Base-by-base conservation (phyloP, 1,284 basidiomycete genomes). In the Ganoderma boninense region DNA sequence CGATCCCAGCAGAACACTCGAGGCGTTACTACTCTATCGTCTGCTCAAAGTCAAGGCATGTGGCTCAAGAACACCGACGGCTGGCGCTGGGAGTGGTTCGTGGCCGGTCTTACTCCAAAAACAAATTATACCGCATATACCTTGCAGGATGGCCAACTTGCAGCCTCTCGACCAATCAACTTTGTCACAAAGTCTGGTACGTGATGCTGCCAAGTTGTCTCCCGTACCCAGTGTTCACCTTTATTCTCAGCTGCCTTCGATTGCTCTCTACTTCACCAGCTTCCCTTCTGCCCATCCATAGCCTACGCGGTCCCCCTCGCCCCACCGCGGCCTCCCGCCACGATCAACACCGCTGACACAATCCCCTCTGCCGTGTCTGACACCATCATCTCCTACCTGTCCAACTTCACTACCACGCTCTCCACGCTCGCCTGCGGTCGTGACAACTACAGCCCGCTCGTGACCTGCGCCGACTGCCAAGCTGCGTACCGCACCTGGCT, bases 401-500 rank as follows among this genome's bases (percentile, higher is more conserved):
- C 90, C 42, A 93, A 94, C 77, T 95, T 96, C 80, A 92, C 93
- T 1, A 85, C 86, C 0, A 87, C 89, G 18, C 87, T 97, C 23
- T 84, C 86, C 18, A 90, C 92, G 2, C 88, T 90, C 72, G 89
- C 93, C 1, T 96, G 95, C 77, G 95, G 95, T 4, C 86, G 94
- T 32, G 95, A 96, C 79, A 78, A 86, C 62, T 97, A 95, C 82
- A 95, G 93, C 11, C 92, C 92, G 1, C 82, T 95, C 6, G 89
- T 93, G 26, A 87, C 88, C 1, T 97, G 95, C 76, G 84, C 88
- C 14, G 92, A 94, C 79, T 96, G 95, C 77, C 90, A 92, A 73
- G 76, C 82, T 35, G 89, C 89, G 20, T 97, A 96, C 77, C 87
- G 94, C 23, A 85, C 86, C 62, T 97, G 95, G 95, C 85, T 95